Evolutionary conservation across 139 green algal genomes (phyloP), one percentile per base, ranked within the genome.

Genomic region (Chlorella sorokiniana): DNA sequence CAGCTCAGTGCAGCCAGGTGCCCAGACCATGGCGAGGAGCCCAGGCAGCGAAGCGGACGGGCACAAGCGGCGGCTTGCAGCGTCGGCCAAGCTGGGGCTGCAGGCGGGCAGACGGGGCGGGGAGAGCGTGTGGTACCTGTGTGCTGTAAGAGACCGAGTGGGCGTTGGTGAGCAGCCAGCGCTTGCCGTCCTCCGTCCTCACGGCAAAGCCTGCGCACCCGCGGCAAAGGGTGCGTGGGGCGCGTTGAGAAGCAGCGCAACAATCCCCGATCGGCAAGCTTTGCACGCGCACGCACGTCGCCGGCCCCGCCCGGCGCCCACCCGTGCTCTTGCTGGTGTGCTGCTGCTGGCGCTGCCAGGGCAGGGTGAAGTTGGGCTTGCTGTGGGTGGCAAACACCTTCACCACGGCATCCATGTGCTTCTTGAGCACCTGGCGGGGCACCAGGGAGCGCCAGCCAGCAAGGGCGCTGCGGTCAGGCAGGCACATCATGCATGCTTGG

Each of bases 141-240:
- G 90, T 92, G 68, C 90, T 79, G 76, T 96, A 92, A 77, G 95
- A 90, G 48, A 97, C 93, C 27, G 72, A 91, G n/a, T 97, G 94
- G 10, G 94, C 95, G 56, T 97, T 98, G 25, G 95, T 98, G n/a
- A 97, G 90, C 22, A 98, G 74, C 73, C 90, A 89, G 22, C 87
- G 86, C 61, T 89, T 31, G 56, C 88, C 86, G 5, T 86, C 44
- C 7, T 62, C 71, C 1, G 45, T 80, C n/a, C 56, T 27, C 25
- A 97, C 92, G 38, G 95, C 91, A 85, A 98, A 98, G 56, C 64
- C 64, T 70, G 64, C 64, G n/a, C n/a, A 27, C 90, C 94, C 45
- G 78, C 23, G 59, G 2, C 48, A 16, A 23, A 23, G 23, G 23
- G 59, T n/a, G 59, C 10, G 59, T 35, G 59, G 59, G 59, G 59